phyloP scores from a whole-genome alignment of 2,329 filamentous ascomycete genomes.

The Ophiostoma piceae region DNA sequence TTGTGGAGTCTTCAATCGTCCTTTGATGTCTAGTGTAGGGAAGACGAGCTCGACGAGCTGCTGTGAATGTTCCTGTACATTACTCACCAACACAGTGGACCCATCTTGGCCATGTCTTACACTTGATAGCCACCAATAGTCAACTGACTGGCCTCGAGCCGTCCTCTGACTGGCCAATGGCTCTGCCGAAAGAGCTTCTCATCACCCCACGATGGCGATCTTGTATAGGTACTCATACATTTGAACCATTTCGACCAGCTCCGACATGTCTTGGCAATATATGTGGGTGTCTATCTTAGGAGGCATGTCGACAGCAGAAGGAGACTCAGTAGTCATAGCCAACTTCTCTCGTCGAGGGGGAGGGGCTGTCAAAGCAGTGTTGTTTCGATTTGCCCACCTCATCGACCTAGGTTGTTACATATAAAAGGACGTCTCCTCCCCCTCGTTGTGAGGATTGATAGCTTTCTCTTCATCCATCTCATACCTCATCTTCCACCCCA shows the following conservation, averaged over 20 bases:
- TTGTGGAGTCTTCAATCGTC: background rate
- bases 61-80: background rate
- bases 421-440: background rate
- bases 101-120: slow-evolving; percentile 1
- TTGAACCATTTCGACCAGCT: background rate
- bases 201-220: background rate
- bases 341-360: background rate
- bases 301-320: background rate
- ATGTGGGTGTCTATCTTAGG: background rate
- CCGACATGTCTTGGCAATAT: background rate
- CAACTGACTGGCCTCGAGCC: background rate
- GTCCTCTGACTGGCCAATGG: background rate
- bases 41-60: background rate
- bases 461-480: background rate
- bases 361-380: background rate
- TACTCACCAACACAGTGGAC: background rate
- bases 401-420: background rate
- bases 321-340: background rate
- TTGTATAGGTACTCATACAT: background rate
- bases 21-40: background rate
- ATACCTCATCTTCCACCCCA: background rate
- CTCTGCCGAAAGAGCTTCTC: background rate
- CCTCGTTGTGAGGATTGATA: background rate
- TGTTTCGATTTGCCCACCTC: background rate
- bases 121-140: background rate